These are phyloP conservation scores for Xylaria palmicola DNA, from an alignment of 495 filamentous ascomycete genomes.

Conservation along the genomic window DNA sequence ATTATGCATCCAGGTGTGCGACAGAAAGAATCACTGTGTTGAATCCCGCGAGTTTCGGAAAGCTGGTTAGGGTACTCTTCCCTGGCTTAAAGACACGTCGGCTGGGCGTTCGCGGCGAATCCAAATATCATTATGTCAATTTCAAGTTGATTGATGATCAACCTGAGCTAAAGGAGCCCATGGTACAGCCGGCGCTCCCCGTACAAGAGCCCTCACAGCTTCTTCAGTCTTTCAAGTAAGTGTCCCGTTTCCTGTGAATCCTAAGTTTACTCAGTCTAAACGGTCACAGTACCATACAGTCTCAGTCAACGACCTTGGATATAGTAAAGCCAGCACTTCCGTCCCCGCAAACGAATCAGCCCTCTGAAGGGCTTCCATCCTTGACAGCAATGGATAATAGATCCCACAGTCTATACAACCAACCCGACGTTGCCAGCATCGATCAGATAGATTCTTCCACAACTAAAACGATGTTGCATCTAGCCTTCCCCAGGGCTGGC, in stretches of 20 bases:
- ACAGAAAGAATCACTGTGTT: conserved; percentile 88
- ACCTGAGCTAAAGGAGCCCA: conserved; percentile 42
- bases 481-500: conserved; percentile 62
- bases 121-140: conserved; percentile 97
- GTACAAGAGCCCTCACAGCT: conserved; percentile 37
- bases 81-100: conserved; percentile 89
- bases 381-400: conserved; percentile 8
- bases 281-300: conserved; percentile 21
- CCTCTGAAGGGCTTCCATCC: conserved; percentile 20
- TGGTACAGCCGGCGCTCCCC: conserved; percentile 35
- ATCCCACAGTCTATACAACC: conserved; percentile 51
- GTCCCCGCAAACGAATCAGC: conserved; percentile 51
- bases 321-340: conserved; percentile 68
- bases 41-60: conserved; percentile 96
- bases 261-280: conserved; percentile 22
- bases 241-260: background rate
- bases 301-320: conserved; percentile 27
- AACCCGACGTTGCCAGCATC: conserved; percentile 44
- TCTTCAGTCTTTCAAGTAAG: conserved; percentile 45
- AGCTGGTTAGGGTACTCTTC: conserved; percentile 93
- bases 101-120: conserved; percentile 90
- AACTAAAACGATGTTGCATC: conserved; percentile 61
- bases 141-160: conserved; percentile 69
- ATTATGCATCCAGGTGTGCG: conserved; percentile 86
- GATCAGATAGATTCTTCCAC: conserved; percentile 45